These are phyloP conservation scores for Albugo candida DNA, from an alignment of 352 stramenopile genomes.

Conservation along the genomic window DNA sequence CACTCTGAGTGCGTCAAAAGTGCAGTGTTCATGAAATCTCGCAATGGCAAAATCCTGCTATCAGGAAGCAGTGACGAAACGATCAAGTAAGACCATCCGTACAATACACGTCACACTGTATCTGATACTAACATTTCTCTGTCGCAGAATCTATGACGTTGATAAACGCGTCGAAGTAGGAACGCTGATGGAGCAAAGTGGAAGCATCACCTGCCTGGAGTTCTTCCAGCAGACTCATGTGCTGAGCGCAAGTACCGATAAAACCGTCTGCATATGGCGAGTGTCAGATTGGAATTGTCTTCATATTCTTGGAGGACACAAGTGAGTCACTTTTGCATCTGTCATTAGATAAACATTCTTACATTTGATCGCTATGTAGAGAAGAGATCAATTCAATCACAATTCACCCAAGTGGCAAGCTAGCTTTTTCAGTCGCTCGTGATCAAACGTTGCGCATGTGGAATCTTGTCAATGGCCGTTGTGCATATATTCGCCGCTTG, in stretches of 20 bases:
- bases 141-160: conserved; percentile 71
- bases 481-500: conserved; percentile 71
- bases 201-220: conserved; percentile 68
- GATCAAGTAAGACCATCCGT: conserved; percentile 40
- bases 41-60: conserved; percentile 64
- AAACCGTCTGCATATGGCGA: conserved; percentile 80
- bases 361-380: conserved; percentile 12
- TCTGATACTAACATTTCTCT: background rate
- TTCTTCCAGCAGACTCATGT: conserved; percentile 76
- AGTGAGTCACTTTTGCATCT: conserved; percentile 18
- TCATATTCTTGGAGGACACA: conserved; percentile 77
- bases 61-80: conserved; percentile 71
- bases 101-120: background rate
- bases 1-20: conserved; percentile 77
- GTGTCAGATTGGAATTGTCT: conserved; percentile 80
- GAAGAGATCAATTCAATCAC: conserved; percentile 67
- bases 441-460: conserved; percentile 79
- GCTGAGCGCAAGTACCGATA: conserved; percentile 72
- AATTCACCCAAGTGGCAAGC: conserved; percentile 74
- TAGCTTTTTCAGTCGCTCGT: conserved; percentile 67
- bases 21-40: conserved; percentile 55
- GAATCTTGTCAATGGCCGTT: conserved; percentile 79
- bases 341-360: background rate
- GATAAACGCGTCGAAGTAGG: conserved; percentile 75
- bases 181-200: conserved; percentile 73